Base-by-base conservation (phyloP, 2,329 filamentous ascomycete genomes). In the Leptosphaerulina australis region DNA sequence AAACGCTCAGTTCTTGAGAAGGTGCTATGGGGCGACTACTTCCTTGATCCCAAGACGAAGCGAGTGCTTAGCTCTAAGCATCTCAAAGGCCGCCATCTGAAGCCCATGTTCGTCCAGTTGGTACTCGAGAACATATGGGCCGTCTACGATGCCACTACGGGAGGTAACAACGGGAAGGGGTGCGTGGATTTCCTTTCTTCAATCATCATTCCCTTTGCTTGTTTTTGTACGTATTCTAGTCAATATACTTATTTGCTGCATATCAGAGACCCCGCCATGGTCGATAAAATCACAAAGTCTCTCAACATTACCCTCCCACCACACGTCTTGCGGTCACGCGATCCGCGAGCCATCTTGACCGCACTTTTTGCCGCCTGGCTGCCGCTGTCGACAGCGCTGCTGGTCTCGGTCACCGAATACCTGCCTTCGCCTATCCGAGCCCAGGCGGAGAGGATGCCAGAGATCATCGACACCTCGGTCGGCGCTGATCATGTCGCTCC, bases 71-170 rank as follows among this genome's bases (percentile, higher is more conserved):
- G 88, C 1, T 84, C 87, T 21, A 97, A 96, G 74, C 94, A 99
- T 77, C 79, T 99, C 40, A 97, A 96, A 70, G 94, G 94, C 3
- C 83, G 94, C 36, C 84, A 88, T 51, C 77, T 99, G 55, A 99
- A 97, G 75, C 94, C 94, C 7, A 91, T 99, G 83, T 99, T 99
- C 72, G 94, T 97, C 11, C 94, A 97, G 71, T 79, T 99, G 39
- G 94, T 99, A 5, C 80, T 99, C 44, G 94, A 97, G 62, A 93
- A 91, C 53, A 87, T 99, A 46, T 99, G 94, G 94, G 91, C 92
- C 20, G 90, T 94, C 8, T 99, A 99, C 69, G 85, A 92, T 63
- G 93, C 92, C 31, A 96, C 93, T 0, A 88, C 85, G 3, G 91
- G 91, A 31, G 88, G 89, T 39, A 87, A 88, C 56, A 87, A 87